Percentiles rank a stretch among this genome's conserved stretches.
Conservation (phyloP, 768 basidiomycete species). For the Trametopsis cervina region DNA sequence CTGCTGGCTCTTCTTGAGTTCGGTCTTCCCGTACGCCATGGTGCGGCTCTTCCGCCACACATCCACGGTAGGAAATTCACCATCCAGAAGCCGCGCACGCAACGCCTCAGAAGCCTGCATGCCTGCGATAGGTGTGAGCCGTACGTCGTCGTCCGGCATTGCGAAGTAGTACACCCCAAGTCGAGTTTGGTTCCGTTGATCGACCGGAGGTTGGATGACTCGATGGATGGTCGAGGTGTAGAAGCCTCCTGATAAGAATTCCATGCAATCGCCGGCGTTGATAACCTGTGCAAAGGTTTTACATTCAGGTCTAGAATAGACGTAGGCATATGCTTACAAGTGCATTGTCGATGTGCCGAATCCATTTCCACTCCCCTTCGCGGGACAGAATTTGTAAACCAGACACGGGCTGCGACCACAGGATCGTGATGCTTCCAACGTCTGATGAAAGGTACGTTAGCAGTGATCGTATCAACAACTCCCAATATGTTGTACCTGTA, state of each 20-base stretch:
- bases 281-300: slow-evolving; percentile 35
- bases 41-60: slow-evolving; percentile 43
- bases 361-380: slow-evolving; percentile 31
- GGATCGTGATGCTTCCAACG: slow-evolving; percentile 27
- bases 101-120: slow-evolving; percentile 47
- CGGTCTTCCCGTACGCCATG: slow-evolving; percentile 42
- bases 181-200: slow-evolving; percentile 42
- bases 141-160: slow-evolving; percentile 42
- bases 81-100: slow-evolving; percentile 27
- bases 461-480: not conserved
- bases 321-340: slow-evolving; percentile 20
- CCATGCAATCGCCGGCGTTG: slow-evolving; percentile 52
- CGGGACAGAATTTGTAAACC: slow-evolving; percentile 30
- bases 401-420: slow-evolving; percentile 32
- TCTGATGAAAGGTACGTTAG: slow-evolving; percentile 16
- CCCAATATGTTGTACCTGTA: slow-evolving; percentile 20
- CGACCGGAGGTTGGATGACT: slow-evolving; percentile 49
- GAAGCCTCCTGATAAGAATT: slow-evolving; percentile 54
- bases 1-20: slow-evolving; percentile 34
- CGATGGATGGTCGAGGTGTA: slow-evolving; percentile 56
- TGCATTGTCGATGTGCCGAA: slow-evolving; percentile 29
- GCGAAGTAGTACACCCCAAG: slow-evolving; percentile 55
- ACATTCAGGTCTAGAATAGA: not conserved
- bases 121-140: slow-evolving; percentile 36
- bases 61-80: slow-evolving; percentile 43